Evolutionary conservation across 139 green algal species (phyloP).

Genomic region (Tetradesmus lagerheimii): DNA sequence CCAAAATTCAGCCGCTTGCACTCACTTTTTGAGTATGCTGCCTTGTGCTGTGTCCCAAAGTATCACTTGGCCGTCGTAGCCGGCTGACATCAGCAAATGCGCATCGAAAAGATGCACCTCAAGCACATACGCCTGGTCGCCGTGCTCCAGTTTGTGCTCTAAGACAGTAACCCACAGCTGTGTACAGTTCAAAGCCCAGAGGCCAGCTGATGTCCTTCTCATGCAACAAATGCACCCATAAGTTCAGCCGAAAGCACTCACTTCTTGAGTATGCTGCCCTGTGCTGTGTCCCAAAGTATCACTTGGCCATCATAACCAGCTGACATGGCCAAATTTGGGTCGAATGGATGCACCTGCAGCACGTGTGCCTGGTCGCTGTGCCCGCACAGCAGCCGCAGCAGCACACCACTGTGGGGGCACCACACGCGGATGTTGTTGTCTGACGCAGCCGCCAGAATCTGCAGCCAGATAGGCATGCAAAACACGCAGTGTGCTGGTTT

Average conservation of each 20-base stretch:
- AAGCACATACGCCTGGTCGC: too few species aligned
- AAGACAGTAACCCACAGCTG: too few species aligned
- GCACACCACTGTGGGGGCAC: conserved; percentile 43
- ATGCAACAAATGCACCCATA: too few species aligned
- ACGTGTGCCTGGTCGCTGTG: conserved; percentile 71
- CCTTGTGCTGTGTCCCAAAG: conserved; percentile 74
- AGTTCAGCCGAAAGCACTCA: too few species aligned
- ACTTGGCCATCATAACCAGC: conserved; percentile 81
- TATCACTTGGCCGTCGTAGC: conserved; percentile 78
- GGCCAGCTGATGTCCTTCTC: too few species aligned
- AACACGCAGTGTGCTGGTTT: too few species aligned
- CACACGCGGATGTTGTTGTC: conserved; percentile 69
- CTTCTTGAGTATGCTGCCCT: background rate
- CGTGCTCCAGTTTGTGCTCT: too few species aligned
- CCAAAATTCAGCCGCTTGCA: too few species aligned
- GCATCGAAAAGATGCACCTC: conserved; percentile 76
- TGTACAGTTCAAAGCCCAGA: too few species aligned
- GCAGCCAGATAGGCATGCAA: background rate
- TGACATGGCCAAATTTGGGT: conserved; percentile 74
- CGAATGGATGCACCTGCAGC: conserved; percentile 75
- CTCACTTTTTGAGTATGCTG: background rate
- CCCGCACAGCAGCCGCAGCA: conserved; percentile 62
- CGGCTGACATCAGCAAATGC: conserved; percentile 72
- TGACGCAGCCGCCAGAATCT: conserved; percentile 43
- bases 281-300: conserved; percentile 76